Percentiles rank a stretch among this genome's conserved stretches.
Evolutionary conservation across 371 early-diverging fungal species (phyloP).

Genomic region (Rhizopus arrhizus): DNA sequence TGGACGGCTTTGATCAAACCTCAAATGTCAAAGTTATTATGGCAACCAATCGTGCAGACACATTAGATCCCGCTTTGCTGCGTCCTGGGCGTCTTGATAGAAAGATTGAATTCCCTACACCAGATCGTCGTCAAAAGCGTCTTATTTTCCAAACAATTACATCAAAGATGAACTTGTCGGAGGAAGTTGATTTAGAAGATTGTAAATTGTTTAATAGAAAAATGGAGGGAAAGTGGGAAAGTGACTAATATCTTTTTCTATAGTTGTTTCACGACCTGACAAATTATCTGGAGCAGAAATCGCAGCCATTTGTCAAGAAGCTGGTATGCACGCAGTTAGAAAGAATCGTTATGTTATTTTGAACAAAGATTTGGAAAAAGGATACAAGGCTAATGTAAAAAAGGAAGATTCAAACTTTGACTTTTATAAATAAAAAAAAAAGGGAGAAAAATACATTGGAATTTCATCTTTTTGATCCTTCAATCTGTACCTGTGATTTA

Average conservation of each 20-base stretch:
- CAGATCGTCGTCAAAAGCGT: slow-evolving; percentile 99
- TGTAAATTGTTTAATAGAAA: slow-evolving; percentile 62
- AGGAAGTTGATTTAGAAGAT: slow-evolving; percentile 99
- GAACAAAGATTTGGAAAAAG: slow-evolving; percentile 98
- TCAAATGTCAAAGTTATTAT: slow-evolving; percentile 99
- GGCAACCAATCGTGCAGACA: slow-evolving; percentile 99
- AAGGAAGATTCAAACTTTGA: slow-evolving; percentile 95
- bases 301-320: slow-evolving; percentile 99
- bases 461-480: too few relatives aligned
- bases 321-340: slow-evolving; percentile 99
- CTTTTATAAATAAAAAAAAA: slow-evolving; percentile 85
- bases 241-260: background rate
- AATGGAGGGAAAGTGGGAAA: background rate
- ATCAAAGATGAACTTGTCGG: slow-evolving; percentile 97
- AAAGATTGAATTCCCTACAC: slow-evolving; percentile 99
- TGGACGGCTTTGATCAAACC: slow-evolving; percentile 99
- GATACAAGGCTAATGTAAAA: slow-evolving; percentile 96
- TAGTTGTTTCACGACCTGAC: slow-evolving; percentile 97
- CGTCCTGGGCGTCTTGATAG: slow-evolving; percentile 99
- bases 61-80: slow-evolving; percentile 98
- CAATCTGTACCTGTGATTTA: too few relatives aligned
- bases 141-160: slow-evolving; percentile 98
- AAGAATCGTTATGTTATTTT: slow-evolving; percentile 98
- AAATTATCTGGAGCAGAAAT: slow-evolving; percentile 99
- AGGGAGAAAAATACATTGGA: background rate